Evolutionary conservation across 2,329 filamentous ascomycete genomes (phyloP), one percentile per base, ranked within the genome.

Genomic region (Calonectria montana): DNA sequence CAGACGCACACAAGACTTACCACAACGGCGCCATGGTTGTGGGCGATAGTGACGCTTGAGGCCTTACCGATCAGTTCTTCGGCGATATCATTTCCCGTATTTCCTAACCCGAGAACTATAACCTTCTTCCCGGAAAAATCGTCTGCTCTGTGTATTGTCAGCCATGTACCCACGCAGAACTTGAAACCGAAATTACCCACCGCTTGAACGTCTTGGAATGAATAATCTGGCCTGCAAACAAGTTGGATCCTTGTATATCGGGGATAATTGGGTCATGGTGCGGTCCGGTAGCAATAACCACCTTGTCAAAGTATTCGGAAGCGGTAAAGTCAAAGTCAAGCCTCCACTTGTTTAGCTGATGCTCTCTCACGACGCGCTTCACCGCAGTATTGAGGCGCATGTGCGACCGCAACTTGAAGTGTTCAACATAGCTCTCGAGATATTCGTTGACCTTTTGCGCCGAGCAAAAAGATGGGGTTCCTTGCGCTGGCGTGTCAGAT

Each of bases 101-200:
- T 85, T n/a, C 84, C 84, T 9, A 87, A 78, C 15, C 87, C 87
- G 2, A 88, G 78, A 2, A 88, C 76, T 9, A 88, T 72, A 4
- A 88, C 84, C 9, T 78, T 83, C 73, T 86, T 84, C 1, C 74
- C 77, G 4, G 53, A 37, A 45, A 79, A 78, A 2, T 65, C 31
- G n/a, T 78, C 74, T 15, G 77, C 73, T 13, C 78, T 79, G 35
- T 12, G 10, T n/a, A 21, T 21, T 15, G 27, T 63, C 25, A 71
- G 71, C 62, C 25, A 48, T 21, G 39, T 23, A 37, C 23, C 12
- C 18, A 27, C 21, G 21, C 53, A 27, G 16, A 64, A 25, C 39
- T 8, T 3, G 18, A 23, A 21, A 6, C 4, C 4, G 10, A 6
- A 53, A 12, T 3, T 13, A 57, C 74, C 23, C 43, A 74, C 75